These are phyloP conservation scores for Tephrocybe sp. DNA, from an alignment of 768 basidiomycete genomes.

Conservation along the genomic window DNA sequence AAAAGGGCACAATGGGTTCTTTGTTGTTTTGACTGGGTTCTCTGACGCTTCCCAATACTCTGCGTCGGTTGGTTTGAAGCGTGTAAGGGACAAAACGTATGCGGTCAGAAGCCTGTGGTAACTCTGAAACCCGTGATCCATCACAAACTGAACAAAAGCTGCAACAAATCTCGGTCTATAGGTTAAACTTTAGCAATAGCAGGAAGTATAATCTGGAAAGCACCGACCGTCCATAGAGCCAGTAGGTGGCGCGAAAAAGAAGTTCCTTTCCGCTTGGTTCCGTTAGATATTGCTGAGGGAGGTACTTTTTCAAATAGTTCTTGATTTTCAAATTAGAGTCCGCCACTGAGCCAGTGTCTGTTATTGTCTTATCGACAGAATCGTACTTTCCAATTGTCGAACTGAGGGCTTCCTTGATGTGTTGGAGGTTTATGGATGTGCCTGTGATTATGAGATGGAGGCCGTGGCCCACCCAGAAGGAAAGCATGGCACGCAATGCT, in stretches of 20 bases:
- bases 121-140: background rate
- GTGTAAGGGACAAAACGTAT: background rate
- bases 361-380: background rate
- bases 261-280: background rate
- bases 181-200: background rate
- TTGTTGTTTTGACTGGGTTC: no score
- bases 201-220: background rate
- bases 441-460: background rate
- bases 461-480: background rate
- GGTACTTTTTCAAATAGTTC: background rate
- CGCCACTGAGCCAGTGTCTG: background rate
- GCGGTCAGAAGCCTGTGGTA: background rate
- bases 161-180: background rate
- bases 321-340: background rate
- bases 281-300: background rate
- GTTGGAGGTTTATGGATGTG: background rate
- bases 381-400: background rate
- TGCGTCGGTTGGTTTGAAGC: background rate
- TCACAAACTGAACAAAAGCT: background rate
- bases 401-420: background rate
- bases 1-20: background rate
- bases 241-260: background rate
- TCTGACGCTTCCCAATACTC: conserved; percentile 1
- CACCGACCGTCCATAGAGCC: conserved; percentile 1
- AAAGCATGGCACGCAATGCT: background rate